Evolutionary conservation across 768 basidiomycete species (phyloP), one percentile per base, ranked within the genome.

Genomic region (Clathrus columnatus): DNA sequence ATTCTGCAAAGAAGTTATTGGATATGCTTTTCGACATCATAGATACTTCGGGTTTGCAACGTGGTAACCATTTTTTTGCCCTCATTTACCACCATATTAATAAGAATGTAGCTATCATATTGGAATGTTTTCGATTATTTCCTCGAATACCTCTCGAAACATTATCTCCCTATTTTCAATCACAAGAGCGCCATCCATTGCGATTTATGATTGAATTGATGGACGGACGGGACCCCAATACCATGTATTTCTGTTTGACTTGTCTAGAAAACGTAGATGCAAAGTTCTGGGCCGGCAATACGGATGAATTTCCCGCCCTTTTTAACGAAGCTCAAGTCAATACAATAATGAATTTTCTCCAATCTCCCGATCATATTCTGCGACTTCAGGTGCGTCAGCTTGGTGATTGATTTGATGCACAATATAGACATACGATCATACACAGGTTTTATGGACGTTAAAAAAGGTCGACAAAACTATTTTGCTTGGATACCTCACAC

Each of bases 321-420:
- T 67, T 91, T 46, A 83, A 87, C n/a, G 79, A 73, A 52, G 78
- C 77, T 75, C 88, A 91, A 51, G 87, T 91, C 36, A 83, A 83
- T 50, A 71, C 73, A 29, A 72, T 91, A 20, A 85, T 91, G 81
- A 76, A 75, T 57, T 67, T 85, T 16, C 69, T 91, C 24, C 77
- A 83, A 57, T 81, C 79, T 2, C 67, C 73, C 1, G 89, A 91
- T 64, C 59, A 64, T 7, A 62, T 73, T 26, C 77, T 88, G 41
- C 75, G 86, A 54, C 73, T 67, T 50, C 83, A 75, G 73, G 89
- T 85, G 61, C 54, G 73, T 54, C n/a, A 14, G 26, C 7, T 36
- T 36, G 36, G 10, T 36, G 2, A 11, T 4, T 14, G 11, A 3
- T 14, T 36, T 2, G 14, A 27, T n/a, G 21, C 45, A 27, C 42